Evolutionary conservation across 2,329 filamentous ascomycete genomes (phyloP), one percentile per base, ranked within the genome.

Genomic region (Talaromyces sp.): DNA sequence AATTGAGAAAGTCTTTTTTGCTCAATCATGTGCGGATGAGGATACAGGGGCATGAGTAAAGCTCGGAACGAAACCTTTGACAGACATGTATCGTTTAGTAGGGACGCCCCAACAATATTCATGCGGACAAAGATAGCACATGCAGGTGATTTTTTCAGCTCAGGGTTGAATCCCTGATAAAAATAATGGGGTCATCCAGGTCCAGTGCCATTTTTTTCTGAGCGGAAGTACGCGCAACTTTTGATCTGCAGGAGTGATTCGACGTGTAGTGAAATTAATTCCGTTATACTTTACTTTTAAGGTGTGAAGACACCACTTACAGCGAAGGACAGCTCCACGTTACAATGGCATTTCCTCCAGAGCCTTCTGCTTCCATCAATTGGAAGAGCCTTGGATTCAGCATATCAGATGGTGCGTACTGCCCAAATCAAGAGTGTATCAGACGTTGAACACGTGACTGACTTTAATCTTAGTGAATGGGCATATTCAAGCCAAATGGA

Each of bases 401-500:
- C 27, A 52, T 52, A 33, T 31, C 27, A 11, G 49, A 52, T 33
- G 49, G 49, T 52, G 8, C 25, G 49, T 33, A 50, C 15, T 27
- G 6, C 13, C 47, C 15, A 8, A 50, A 17, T 31, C 25, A 50
- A 50, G 47, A 17, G 13, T 27, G 15, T n/a, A 17, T 50, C 47
- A 50, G 15, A 31, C 31, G 22, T 11, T 27, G 22, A 27, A 27
- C 15, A 31, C 27, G 3, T 27, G 47, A 27, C 17, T 50, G 22
- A 50, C 4, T 31, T 27, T 5, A 27, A 27, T 27, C 22, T 27
- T 50, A 50, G 47, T 50, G 13, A 50, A 50, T 13, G 47, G 47
- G 17, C 47, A 86, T 73, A 80, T 85, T 67, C 83, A 85, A 73
- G 83, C 80, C 47, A 77, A 79, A 69, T 86, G 82, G 74, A 82